A percentile compares a stretch with the other conserved stretches of the same genome.
phyloP scores from a whole-genome alignment of 345 rosid species.

The Citrus glauca region DNA sequence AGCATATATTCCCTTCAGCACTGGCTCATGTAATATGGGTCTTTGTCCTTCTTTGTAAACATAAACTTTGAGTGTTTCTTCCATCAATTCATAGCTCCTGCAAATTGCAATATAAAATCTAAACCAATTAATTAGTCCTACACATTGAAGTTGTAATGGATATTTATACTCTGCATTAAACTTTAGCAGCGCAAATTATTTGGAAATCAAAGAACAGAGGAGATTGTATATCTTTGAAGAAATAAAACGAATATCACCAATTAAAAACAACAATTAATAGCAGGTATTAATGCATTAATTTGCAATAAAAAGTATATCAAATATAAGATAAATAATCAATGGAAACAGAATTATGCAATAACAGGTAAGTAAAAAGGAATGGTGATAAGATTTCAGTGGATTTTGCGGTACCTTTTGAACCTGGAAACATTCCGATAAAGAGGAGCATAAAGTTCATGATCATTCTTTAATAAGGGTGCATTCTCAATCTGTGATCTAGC shows the following conservation, averaged over 20 bases:
- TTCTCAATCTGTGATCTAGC: conserved; percentile 68
- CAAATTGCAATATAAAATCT: conserved; percentile 14
- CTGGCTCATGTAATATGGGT: conserved; percentile 70
- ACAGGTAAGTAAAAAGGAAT: not conserved
- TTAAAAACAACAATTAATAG: not conserved
- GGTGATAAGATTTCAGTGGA: not conserved
- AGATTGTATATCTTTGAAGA: not conserved
- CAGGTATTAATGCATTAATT: not conserved
- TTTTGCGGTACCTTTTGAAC: conserved; percentile 57
- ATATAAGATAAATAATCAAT: not conserved
- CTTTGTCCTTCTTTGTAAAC: conserved; percentile 80
- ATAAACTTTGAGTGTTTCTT: conserved; percentile 73
- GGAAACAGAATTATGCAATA: not conserved
- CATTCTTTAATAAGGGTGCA: conserved; percentile 45
- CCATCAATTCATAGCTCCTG: conserved; percentile 98
- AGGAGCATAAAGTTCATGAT: conserved; percentile 57
- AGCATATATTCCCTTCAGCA: conserved; percentile 86
- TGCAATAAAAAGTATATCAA: not conserved
- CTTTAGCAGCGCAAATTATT: not conserved
- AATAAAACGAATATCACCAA: not conserved
- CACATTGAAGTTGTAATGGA: not conserved
- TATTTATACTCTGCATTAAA: conserved; percentile 6
- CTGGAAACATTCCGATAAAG: conserved; percentile 68
- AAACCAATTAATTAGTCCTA: conserved; percentile 3
- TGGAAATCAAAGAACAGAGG: not conserved